Evolutionary conservation across 495 filamentous ascomycete species (phyloP), one percentile per base, ranked within the genome.

Genomic region (Margaritispora aquatica): DNA sequence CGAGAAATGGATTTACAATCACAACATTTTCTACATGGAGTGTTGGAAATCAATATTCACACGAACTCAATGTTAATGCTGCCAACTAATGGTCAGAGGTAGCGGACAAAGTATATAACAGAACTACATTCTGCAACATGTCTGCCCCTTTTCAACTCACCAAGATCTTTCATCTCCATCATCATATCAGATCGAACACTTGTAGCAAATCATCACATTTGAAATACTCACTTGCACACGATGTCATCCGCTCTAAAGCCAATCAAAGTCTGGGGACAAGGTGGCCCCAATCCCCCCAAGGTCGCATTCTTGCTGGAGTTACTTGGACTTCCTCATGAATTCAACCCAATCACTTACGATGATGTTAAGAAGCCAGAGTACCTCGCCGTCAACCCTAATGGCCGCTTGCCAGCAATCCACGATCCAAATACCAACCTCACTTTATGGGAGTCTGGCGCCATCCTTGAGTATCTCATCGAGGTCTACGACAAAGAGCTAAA

Each of bases 381-480:
- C 69, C 67, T 73, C 13, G 70, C 71, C 15, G 66, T 88, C 74
- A 91, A 89, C 69, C 87, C 86, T 63, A 91, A 92, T 71, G 88
- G 88, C 55, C 86, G 88, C 0, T 51, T 85, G 15, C 86, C 80
- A 0, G 60, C 74, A 1, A 66, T 74, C 44, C 36, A 63, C 9
- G 62, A 62, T 51, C 59, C 57, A 26, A 63, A 59, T 20, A 52
- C 79, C 78, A 24, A 73, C 78, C 57, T 77, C 27, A 71, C 63
- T 8, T 50, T 77, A 7, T 78, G 69, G 63, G 77, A 65, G 66
- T 86, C 82, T 2, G 87, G 86, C 57, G 88, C 88, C 20, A 88
- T 89, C 69, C 60, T 89, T 63, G 74, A 85, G 58, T 92, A 91
- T 67, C 74, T 91, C 19, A 67, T 88, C 49, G 86, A 88, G 20